Conservation (phyloP, 2,329 filamentous ascomycete genomes). For the Fusarium sp. region DNA sequence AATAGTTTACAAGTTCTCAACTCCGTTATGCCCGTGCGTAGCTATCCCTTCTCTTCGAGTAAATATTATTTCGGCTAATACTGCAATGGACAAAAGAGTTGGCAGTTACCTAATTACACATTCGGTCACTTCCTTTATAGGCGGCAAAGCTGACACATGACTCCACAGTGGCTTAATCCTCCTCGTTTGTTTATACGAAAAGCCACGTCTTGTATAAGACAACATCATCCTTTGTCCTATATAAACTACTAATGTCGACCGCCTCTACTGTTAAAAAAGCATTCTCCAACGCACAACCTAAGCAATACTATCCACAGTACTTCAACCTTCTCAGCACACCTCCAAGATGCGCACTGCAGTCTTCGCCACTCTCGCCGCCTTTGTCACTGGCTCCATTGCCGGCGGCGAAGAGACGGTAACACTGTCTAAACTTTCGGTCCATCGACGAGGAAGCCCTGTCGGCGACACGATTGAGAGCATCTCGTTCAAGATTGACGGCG, state of each 20-base stretch:
- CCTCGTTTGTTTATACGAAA: too few species aligned
- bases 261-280: too few species aligned
- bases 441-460: slow-evolving; percentile 16
- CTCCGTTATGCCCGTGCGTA: too few species aligned
- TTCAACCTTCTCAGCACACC: not conserved
- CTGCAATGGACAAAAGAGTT: too few species aligned
- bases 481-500: slow-evolving; percentile 29
- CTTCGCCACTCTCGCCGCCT: slow-evolving; percentile 9
- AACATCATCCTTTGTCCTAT: too few species aligned
- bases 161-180: too few species aligned
- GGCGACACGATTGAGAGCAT: slow-evolving; percentile 13
- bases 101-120: not conserved
- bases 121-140: not conserved
- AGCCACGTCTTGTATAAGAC: too few species aligned
- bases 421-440: slow-evolving; percentile 26
- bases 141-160: not conserved
- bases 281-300: not conserved
- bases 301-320: not conserved
- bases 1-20: too few species aligned
- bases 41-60: too few species aligned
- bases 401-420: slow-evolving; percentile 19
- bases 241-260: too few species aligned
- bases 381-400: slow-evolving; percentile 6
- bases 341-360: slow-evolving; percentile 23
- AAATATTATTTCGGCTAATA: too few species aligned